Evolutionary conservation across 495 filamentous ascomycete species (phyloP), one percentile per base, ranked within the genome.

Genomic region (Hamigera avellanea): DNA sequence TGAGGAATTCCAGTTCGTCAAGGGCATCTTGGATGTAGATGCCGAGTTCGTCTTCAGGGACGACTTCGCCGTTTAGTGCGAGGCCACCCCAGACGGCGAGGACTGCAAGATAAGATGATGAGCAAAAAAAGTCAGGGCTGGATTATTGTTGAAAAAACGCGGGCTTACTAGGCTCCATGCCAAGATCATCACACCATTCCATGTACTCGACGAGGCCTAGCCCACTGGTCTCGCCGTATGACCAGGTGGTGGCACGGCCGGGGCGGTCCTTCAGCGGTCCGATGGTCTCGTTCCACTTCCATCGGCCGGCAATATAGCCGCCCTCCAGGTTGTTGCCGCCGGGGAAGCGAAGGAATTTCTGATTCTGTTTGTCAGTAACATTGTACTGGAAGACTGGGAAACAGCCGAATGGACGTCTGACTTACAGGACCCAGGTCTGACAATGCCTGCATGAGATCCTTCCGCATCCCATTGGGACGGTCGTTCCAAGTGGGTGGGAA

Each of bases 251-350:
- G 1, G 67, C 59, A 31, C 72, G 69, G 32, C 31, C 78, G 3
- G 76, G 74, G 3, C 80, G 64, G 35, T 79, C 58, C 31, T 64
- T 78, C 14, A 83, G 62, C 0, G 72, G 69, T 1, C 80, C 79
- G 33, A 83, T 68, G 2, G 76, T 79, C 43, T 78, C 67, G 39
- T 79, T 76, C 80, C 78, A 83, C 37, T 76, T 70, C 76, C 78
- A 83, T 39, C 65, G 60, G 31, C 65, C 62, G 13, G 49, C 53
- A 25, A 68, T 57, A 15, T 50, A 69, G 26, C 68, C 47, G 16
- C 76, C 76, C 42, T 80, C 75, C 32, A 80, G 54, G 50, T 78
- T 80, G 49, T 80, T 83, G 8, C 79, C 79, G 26, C 77, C 78
- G 0, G 78, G 79, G 38, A 79, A 71, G 8, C 78, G 69, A 19